Base-by-base conservation (phyloP, 2,329 filamentous ascomycete genomes). In the Trichophyton equinum region DNA sequence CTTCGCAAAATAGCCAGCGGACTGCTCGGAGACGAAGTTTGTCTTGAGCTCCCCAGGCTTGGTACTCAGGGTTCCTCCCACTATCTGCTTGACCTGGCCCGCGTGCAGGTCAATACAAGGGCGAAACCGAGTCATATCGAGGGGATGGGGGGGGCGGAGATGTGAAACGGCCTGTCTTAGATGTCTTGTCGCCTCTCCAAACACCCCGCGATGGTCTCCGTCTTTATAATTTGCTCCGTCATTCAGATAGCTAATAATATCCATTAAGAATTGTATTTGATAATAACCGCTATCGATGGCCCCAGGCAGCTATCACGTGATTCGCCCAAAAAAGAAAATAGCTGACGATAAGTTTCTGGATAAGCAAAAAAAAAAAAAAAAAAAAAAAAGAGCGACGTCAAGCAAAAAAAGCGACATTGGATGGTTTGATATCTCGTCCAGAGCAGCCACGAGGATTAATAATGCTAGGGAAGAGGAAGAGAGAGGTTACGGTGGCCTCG, bases 81-180 rank as follows among this genome's bases (percentile, higher is more conserved):
- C 91, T 68, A 99, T 99, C 75, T 99, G 94, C 79, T 99, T 99
- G 62, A 99, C 94, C 72, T 92, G 87, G 13, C 94, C 94, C n/a
- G 91, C 87, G 74, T 99, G 94, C 59, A 99, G 83, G 76, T 99
- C 94, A 74, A 99, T 97, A 72, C 94, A 99, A 20, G 94, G 94
- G 44, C 94, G 82, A 71, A 99, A 99, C 67, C 86, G 85, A 2
- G 94, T 97, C 94, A 99, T 96, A 49, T 51, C 59, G 56, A 15
- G 22, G 33, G 33, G 33, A 38, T 2, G 49, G 49, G 38, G 38
- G 38, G 40, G 40, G 7, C 49, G 49, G 27, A 27, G 44, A 47
- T 20, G 44, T 47, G 44, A 47, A 47, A 47, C 44, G 7, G 18
- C 44, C 44, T 47, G 44, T 47, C 44, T 47, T 47, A 30, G 49